These are phyloP conservation scores for Pinus tabuliformis DNA, from an alignment of 75 land plant genomes.

Conservation along the genomic window DNA sequence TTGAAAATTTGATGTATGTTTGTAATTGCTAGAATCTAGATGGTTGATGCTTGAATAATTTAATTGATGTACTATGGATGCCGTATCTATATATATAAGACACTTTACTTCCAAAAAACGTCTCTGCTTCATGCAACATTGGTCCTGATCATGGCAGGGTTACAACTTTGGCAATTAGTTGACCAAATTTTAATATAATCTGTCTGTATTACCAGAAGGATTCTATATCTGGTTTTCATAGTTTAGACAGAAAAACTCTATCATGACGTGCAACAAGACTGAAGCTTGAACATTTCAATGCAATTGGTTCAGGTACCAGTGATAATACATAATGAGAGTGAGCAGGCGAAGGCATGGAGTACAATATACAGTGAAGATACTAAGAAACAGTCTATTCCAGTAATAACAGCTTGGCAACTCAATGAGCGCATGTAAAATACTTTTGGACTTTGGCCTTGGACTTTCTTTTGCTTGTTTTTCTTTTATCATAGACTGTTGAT, in stretches of 20 bases:
- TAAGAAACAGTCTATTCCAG: slow-evolving; percentile 77
- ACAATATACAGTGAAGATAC: slow-evolving; percentile 78
- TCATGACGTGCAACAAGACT: background rate
- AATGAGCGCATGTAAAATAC: slow-evolving; percentile 87
- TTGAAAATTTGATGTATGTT: too few relatives aligned
- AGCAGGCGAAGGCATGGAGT: slow-evolving; percentile 79
- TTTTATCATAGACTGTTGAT: background rate
- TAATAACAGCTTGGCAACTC: slow-evolving; percentile 87
- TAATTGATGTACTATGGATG: too few relatives aligned
- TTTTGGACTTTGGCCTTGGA: background rate
- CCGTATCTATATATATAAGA: too few relatives aligned
- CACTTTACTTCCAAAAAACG: too few relatives aligned
- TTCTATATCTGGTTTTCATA: too few relatives aligned
- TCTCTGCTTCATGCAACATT: too few relatives aligned
- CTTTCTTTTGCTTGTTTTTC: background rate
- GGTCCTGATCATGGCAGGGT: too few relatives aligned
- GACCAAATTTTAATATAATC: too few relatives aligned
- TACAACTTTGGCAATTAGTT: too few relatives aligned
- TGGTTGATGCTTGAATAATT: too few relatives aligned
- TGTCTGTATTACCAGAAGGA: too few relatives aligned
- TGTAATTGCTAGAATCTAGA: too few relatives aligned
- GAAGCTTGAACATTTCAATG: slow-evolving; percentile 1
- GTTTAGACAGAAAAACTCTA: background rate
- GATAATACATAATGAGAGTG: slow-evolving; percentile 81
- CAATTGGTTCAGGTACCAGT: slow-evolving; percentile 69